Evolutionary conservation across 1,284 basidiomycete species (phyloP).

Genomic region (Austroboletus niveus): DNA sequence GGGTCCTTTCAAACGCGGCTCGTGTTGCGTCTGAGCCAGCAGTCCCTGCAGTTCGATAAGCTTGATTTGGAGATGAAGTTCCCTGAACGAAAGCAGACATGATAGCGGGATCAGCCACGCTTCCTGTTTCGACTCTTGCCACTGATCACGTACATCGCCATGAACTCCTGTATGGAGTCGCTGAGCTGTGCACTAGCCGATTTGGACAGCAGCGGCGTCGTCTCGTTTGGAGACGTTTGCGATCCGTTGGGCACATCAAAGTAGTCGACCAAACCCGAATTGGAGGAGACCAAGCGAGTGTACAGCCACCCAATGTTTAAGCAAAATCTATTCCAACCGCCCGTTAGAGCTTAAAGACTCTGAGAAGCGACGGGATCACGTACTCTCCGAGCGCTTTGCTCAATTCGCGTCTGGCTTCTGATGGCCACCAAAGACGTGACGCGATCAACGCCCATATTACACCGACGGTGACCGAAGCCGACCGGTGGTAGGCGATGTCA

Average conservation of each 20-base stretch:
- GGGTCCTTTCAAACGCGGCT: conserved; percentile 92
- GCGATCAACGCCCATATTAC: conserved; percentile 89
- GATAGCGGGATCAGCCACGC: not conserved
- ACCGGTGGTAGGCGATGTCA: conserved; percentile 75
- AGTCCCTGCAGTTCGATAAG: conserved; percentile 82
- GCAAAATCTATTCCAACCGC: conserved; percentile 56
- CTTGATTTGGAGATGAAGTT: conserved; percentile 89
- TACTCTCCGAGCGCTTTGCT: conserved; percentile 84
- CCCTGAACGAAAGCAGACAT: conserved; percentile 51
- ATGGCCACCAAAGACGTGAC: conserved; percentile 92
- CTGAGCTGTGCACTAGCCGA: conserved; percentile 44
- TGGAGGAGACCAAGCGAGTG: conserved; percentile 74
- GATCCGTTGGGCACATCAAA: conserved; percentile 18
- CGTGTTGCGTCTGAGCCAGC: conserved; percentile 85
- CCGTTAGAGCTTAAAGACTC: not conserved
- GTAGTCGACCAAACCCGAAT: conserved; percentile 59
- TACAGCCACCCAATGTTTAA: conserved; percentile 84
- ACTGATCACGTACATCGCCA: conserved; percentile 71
- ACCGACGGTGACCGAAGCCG: conserved; percentile 80
- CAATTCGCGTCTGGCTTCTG: conserved; percentile 87
- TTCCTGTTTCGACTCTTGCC: not conserved
- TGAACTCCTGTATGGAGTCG: conserved; percentile 78
- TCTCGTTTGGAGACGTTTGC: conserved; percentile 24
- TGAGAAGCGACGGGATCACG: conserved; percentile 22
- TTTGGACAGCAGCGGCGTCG: conserved; percentile 38